A percentile compares a stretch with the other conserved stretches of the same genome.
These are phyloP conservation scores for Yamadazyma membranifaciens DNA, from an alignment of 1,139 yeast genomes.

Conservation along the genomic window DNA sequence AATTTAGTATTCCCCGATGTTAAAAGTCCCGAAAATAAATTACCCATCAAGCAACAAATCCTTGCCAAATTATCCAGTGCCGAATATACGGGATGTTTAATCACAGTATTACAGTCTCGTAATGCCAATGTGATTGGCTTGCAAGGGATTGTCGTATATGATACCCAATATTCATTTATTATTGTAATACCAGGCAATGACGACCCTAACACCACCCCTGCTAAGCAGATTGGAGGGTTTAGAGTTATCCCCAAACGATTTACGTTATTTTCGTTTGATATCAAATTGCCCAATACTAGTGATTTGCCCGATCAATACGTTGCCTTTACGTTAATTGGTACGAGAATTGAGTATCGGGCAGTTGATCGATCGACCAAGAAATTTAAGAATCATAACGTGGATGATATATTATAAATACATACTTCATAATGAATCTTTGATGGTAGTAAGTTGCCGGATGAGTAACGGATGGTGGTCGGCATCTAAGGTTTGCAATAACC, in stretches of 20 bases:
- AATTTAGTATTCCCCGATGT: slow-evolving; percentile 46
- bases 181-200: slow-evolving; percentile 52
- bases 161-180: slow-evolving; percentile 74
- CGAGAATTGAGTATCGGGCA: slow-evolving; percentile 72
- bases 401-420: slow-evolving; percentile 41
- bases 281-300: slow-evolving; percentile 30
- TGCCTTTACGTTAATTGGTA: slow-evolving; percentile 73
- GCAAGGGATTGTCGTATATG: slow-evolving; percentile 83
- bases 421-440: slow-evolving; percentile 13
- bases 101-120: slow-evolving; percentile 58
- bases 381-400: slow-evolving; percentile 76
- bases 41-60: slow-evolving; percentile 30
- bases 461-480: slow-evolving; percentile 23
- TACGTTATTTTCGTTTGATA: slow-evolving; percentile 54
- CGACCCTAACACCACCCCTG: slow-evolving; percentile 27
- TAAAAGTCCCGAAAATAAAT: slow-evolving; percentile 12
- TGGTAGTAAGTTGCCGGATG: slow-evolving; percentile 22
- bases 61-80: slow-evolving; percentile 69
- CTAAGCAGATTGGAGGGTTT: slow-evolving; percentile 49
- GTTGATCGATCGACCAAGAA: slow-evolving; percentile 83
- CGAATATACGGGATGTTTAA: slow-evolving; percentile 76
- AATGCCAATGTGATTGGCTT: slow-evolving; percentile 63
- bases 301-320: slow-evolving; percentile 31
- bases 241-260: slow-evolving; percentile 61
- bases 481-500: slow-evolving; percentile 17